phyloP scores from a whole-genome alignment of 352 stramenopile genomes.

The Phytophthora pinifolia region DNA sequence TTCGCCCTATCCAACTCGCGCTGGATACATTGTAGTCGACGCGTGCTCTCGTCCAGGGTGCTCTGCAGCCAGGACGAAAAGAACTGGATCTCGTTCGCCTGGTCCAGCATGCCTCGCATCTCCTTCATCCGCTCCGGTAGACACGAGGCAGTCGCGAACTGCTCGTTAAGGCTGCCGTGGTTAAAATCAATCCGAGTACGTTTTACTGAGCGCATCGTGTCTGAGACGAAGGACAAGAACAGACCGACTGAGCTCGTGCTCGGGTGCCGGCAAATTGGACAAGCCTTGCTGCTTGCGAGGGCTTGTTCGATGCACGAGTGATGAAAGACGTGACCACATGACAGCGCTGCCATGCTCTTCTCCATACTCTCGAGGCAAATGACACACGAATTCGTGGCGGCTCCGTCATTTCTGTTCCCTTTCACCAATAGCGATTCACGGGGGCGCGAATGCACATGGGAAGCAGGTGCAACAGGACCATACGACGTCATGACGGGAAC shows the following conservation, averaged over 20 bases:
- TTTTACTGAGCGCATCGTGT: no score
- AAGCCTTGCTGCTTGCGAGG: conserved; percentile 20
- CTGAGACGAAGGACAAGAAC: conserved; percentile 26
- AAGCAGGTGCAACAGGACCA: conserved; percentile 1
- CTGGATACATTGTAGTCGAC: conserved; percentile 23
- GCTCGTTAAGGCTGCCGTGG: neutral
- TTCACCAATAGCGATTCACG: neutral
- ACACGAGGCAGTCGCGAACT: neutral
- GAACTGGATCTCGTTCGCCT: conserved; percentile 24
- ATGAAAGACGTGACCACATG: conserved; percentile 52
- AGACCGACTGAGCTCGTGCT: conserved; percentile 25
- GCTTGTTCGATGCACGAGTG: conserved; percentile 24
- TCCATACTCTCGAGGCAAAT: conserved; percentile 47
- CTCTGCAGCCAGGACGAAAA: conserved; percentile 38
- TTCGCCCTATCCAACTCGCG: conserved; percentile 25
- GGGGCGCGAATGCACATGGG: neutral
- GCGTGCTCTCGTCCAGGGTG: conserved; percentile 22
- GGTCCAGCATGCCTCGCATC: conserved; percentile 26
- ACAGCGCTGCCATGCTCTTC: conserved; percentile 30
- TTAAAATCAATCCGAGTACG: no score
- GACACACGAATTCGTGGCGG: conserved; percentile 14
- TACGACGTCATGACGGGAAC: conserved; percentile 9
- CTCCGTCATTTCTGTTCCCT: conserved; percentile 4
- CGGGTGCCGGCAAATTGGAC: conserved; percentile 40
- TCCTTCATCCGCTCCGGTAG: conserved; percentile 23